These are phyloP conservation scores for Hirschioporus abietinus DNA, from an alignment of 768 basidiomycete species.

Conservation along the genomic window DNA sequence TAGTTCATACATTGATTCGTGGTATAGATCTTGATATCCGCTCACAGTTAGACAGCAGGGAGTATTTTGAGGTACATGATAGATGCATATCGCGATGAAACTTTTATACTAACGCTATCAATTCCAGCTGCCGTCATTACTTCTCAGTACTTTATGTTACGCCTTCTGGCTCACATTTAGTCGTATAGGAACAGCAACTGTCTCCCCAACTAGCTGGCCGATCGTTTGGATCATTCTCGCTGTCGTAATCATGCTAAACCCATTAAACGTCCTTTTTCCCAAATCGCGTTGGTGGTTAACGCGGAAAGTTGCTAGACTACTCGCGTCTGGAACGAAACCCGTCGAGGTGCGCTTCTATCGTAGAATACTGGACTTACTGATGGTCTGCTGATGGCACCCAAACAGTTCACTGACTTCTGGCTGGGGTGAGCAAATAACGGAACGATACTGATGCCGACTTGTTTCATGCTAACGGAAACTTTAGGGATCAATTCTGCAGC, in stretches of 20 bases:
- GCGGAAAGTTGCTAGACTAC: slow-evolving; percentile 52
- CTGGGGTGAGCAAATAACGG: slow-evolving; percentile 51
- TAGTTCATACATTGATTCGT: slow-evolving; percentile 5
- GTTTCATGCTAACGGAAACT: slow-evolving; percentile 1
- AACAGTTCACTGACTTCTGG: slow-evolving; percentile 84
- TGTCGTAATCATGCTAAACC: slow-evolving; percentile 61
- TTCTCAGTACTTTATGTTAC: slow-evolving; percentile 69
- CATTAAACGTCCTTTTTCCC: slow-evolving; percentile 60
- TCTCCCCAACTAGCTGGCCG: slow-evolving; percentile 73
- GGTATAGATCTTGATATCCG: slow-evolving; percentile 60
- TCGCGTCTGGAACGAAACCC: slow-evolving; percentile 59
- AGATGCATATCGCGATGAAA: not conserved
- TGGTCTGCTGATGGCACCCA: slow-evolving; percentile 11
- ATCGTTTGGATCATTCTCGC: slow-evolving; percentile 73
- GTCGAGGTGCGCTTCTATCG: slow-evolving; percentile 58
- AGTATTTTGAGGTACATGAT: slow-evolving; percentile 60
- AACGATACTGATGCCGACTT: slow-evolving; percentile 7
- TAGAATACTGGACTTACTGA: slow-evolving; percentile 2
- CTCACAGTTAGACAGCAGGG: slow-evolving; percentile 68
- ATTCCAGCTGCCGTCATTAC: slow-evolving; percentile 67
- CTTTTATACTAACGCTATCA: not conserved
- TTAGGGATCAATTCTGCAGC: slow-evolving; percentile 79
- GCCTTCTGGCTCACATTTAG: slow-evolving; percentile 84
- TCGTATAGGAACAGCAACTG: slow-evolving; percentile 45
- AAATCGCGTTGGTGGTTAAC: slow-evolving; percentile 80